Evolutionary conservation across 2,329 filamentous ascomycete species (phyloP).

Genomic region (Ophiobolus disseminans): DNA sequence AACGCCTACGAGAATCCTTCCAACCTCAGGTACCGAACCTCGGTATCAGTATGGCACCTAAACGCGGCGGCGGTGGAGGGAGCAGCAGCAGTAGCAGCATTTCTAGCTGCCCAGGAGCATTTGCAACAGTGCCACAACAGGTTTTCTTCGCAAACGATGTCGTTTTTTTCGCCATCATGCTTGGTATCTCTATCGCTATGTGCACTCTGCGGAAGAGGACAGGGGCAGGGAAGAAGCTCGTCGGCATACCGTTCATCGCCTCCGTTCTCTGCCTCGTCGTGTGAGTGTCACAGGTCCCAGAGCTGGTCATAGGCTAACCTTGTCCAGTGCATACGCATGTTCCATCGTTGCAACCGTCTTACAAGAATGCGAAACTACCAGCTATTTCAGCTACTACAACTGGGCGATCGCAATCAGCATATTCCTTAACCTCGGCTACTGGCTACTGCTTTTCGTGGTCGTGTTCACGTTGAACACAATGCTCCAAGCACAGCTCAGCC

Average conservation of each 20-base stretch:
- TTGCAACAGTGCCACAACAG: slow-evolving; percentile 7
- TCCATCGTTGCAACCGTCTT: slow-evolving; percentile 19
- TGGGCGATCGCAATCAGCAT: slow-evolving; percentile 23
- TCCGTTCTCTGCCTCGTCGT: slow-evolving; percentile 20
- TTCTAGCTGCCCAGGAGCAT: slow-evolving; percentile 24
- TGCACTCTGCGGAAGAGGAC: slow-evolving; percentile 26
- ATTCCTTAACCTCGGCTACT: slow-evolving; percentile 23
- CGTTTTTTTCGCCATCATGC: slow-evolving; percentile 22
- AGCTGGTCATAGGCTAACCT: neutral
- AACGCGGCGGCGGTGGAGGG: slow-evolving; percentile 19
- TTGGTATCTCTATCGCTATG: slow-evolving; percentile 22
- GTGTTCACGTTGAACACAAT: slow-evolving; percentile 33
- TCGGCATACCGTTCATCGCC: slow-evolving; percentile 24
- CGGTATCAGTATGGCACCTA: slow-evolving; percentile 33
- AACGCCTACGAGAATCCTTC: too few species aligned
- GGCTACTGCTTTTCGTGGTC: slow-evolving; percentile 30
- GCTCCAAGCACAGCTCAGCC: slow-evolving; percentile 28
- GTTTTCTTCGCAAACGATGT: slow-evolving; percentile 25
- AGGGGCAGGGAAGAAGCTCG: slow-evolving; percentile 26
- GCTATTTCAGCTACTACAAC: slow-evolving; percentile 3
- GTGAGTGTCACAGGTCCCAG: slow-evolving; percentile 19
- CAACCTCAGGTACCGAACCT: neutral
- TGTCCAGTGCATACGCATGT: slow-evolving; percentile 16
- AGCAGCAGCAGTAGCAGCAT: neutral
- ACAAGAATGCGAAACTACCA: slow-evolving; percentile 15